These are phyloP conservation scores for Fistulinella staudtii DNA, from an alignment of 1,284 basidiomycete genomes.

Conservation along the genomic window DNA sequence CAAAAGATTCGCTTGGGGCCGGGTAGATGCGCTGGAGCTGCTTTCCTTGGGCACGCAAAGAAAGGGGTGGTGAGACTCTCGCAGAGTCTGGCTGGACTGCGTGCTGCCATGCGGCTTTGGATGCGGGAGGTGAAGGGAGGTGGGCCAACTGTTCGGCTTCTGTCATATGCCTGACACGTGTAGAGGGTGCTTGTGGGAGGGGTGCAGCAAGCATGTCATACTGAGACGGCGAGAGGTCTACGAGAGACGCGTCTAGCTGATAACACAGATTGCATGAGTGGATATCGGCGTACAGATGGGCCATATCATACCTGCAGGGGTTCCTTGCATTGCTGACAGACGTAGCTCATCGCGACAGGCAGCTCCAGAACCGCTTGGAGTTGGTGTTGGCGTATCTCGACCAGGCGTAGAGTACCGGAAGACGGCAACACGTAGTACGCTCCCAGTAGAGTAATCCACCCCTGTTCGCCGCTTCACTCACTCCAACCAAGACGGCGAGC, in stretches of 20 bases:
- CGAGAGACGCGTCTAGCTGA: constrained; percentile 79
- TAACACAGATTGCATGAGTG: constrained; percentile 20
- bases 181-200: constrained; percentile 52
- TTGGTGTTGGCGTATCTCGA: too few relatives aligned
- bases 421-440: too few relatives aligned
- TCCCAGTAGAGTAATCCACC: too few relatives aligned
- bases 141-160: constrained; percentile 53
- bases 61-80: constrained; percentile 38
- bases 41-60: constrained; percentile 51
- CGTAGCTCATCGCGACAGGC: constrained; percentile 46
- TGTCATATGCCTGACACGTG: constrained; percentile 39
- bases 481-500: too few relatives aligned
- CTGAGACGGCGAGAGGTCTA: constrained; percentile 78
- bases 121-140: constrained; percentile 53
- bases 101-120: constrained; percentile 59
- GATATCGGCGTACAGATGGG: constrained; percentile 2
- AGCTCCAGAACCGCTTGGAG: not conserved
- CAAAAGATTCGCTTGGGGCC: constrained; percentile 80
- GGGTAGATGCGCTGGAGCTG: constrained; percentile 49
- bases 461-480: too few relatives aligned
- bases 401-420: too few relatives aligned
- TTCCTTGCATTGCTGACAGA: constrained; percentile 86
- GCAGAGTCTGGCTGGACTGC: constrained; percentile 39
- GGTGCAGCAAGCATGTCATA: constrained; percentile 82
- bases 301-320: constrained; percentile 61